Percentiles rank a stretch among this genome's conserved stretches.
phyloP scores from a whole-genome alignment of 2,329 filamentous ascomycete genomes.

The Fusarium ambrosium region DNA sequence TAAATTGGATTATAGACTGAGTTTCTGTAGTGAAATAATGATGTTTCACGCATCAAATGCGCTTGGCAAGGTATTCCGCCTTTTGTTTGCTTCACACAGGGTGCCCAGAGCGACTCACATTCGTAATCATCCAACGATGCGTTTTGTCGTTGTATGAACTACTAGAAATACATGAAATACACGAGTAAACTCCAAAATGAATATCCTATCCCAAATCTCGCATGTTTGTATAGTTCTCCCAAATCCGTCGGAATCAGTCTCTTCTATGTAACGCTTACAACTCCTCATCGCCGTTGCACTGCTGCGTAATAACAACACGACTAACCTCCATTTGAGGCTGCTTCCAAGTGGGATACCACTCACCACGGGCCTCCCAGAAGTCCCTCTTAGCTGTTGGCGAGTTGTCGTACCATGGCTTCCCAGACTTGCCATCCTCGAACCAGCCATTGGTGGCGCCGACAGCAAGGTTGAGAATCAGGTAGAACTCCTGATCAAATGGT shows the following conservation, averaged over 20 bases:
- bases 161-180: neutral
- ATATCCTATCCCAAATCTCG: neutral
- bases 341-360: conserved; percentile 81
- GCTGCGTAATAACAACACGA: conserved; percentile 78
- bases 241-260: neutral
- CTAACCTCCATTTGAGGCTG: conserved; percentile 76
- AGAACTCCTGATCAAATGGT: conserved; percentile 83
- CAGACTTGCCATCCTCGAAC: conserved; percentile 79
- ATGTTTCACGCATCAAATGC: neutral
- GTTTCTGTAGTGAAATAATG: neutral
- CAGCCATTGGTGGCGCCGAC: conserved; percentile 86
- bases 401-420: conserved; percentile 84
- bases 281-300: conserved; percentile 73
- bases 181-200: neutral
- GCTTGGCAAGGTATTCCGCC: neutral
- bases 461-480: conserved; percentile 80
- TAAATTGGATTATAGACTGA: neutral
- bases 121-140: too few species aligned
- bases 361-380: conserved; percentile 78
- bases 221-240: neutral
- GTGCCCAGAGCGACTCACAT: too few species aligned
- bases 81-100: neutral
- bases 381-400: conserved; percentile 77
- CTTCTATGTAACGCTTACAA: conserved; percentile 47
- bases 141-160: neutral